These are phyloP conservation scores for Bacidia gigantensis DNA, from an alignment of 495 filamentous ascomycete species.

Conservation along the genomic window DNA sequence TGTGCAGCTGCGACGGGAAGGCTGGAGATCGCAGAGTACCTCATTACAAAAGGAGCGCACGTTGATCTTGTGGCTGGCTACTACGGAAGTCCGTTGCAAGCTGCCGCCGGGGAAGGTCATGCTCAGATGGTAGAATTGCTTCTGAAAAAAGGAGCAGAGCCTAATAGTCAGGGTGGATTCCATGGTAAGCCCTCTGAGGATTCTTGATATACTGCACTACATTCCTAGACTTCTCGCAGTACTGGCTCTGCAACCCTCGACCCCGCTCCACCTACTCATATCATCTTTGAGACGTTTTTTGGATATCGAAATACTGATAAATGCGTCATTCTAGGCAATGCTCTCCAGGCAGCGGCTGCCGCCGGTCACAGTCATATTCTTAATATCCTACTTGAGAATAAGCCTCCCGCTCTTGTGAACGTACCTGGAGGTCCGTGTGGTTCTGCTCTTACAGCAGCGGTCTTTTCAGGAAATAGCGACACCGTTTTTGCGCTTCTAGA, in stretches of 20 bases:
- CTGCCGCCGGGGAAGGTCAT: conserved; percentile 2
- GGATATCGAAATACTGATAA: background rate
- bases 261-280: no score
- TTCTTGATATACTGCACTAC: background rate
- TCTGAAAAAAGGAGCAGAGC: conserved; percentile 7
- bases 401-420: conserved; percentile 10
- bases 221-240: background rate
- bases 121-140: conserved; percentile 1
- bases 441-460: conserved; percentile 10
- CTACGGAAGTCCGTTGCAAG: conserved; percentile 10
- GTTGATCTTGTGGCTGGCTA: conserved; percentile 14
- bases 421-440: conserved; percentile 11
- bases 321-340: background rate
- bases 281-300: no score
- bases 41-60: conserved; percentile 10
- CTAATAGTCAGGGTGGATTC: conserved; percentile 14
- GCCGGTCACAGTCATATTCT: conserved; percentile 12
- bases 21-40: conserved; percentile 9
- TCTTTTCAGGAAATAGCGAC: conserved; percentile 11
- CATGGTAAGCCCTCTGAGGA: conserved; percentile 3
- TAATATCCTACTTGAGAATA: conserved; percentile 13
- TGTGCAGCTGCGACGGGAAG: conserved; percentile 10
- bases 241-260: no score
- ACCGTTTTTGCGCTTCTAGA: conserved; percentile 11
- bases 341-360: conserved; percentile 11